Evolutionary conservation across 352 stramenopile genomes (phyloP), one percentile per base, ranked within the genome.

Genomic region (Phytophthora boehmeriae): DNA sequence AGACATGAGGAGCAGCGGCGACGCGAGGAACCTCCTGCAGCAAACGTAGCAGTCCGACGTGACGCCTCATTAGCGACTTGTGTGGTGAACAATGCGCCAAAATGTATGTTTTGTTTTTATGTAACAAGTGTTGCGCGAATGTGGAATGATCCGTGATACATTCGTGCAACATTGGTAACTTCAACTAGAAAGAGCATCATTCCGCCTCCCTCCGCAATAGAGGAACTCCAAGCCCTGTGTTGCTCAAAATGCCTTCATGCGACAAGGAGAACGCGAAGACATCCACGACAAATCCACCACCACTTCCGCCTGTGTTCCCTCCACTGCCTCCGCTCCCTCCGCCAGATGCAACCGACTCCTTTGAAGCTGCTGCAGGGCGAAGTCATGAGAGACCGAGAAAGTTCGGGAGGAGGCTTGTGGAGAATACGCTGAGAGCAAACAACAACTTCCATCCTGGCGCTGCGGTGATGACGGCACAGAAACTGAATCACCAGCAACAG

Each of bases 271-370:
- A 51, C 25, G 14, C 5, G 25, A 58, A 42, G 19, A 36, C 19
- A 11, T 30, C 17, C 16, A 14, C 42, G 4, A 4, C 45, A 2
- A 19, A 28, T 14, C 5, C 28, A 1, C 25, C 38, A 8, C 23
- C 9, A 25, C 9, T 17, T 1, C 17, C 11, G 17, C 30, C 30
- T 13, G 34, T 68, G 6, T 63, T 63, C 36, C 62, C 62, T 4
- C 67, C 62, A 10, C 19, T 75, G 2, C 67, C 67, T 4, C 62
- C 52, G 28, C 27, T 69, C 3, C 63, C 67, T 56, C 67, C 67
- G 9, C 58, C 48, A n/a, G 63, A 63, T 28, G 34, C 38, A 16
- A 46, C n/a, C 10, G 54, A 42, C 11, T 45, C 22, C 25, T 20
- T 11, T 28, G n/a, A 59, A 41, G 6, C 39, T 51, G 30, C 47